A percentile compares a stretch with the other conserved stretches of the same genome.
phyloP scores from a whole-genome alignment of 2,329 filamentous ascomycete species.

The Aspergillus proliferans region DNA sequence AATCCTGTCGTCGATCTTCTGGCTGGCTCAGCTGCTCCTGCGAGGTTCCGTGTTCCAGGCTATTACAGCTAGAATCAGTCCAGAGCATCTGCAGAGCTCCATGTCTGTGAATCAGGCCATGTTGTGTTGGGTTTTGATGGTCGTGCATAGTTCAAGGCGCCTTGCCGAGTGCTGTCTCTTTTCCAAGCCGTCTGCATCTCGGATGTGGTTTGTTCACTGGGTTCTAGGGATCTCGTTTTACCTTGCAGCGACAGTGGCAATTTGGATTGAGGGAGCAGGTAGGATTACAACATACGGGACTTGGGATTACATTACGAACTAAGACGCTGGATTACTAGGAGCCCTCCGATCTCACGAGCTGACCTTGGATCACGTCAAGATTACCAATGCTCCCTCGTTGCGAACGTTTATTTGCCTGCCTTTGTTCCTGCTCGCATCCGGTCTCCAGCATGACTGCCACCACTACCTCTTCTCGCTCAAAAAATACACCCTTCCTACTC shows the following conservation, averaged over 20 bases:
- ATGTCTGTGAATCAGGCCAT: conserved; percentile 59
- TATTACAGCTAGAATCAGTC: conserved; percentile 40
- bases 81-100: conserved; percentile 30
- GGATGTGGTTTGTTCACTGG: conserved; percentile 85
- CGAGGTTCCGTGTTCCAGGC: conserved; percentile 50
- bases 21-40: conserved; percentile 59
- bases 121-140: conserved; percentile 66
- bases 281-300: conserved; percentile 21
- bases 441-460: conserved; percentile 70
- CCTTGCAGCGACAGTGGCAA: conserved; percentile 60
- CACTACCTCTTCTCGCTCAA: conserved; percentile 61
- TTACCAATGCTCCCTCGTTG: conserved; percentile 37
- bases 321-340: conserved; percentile 13
- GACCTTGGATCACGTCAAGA: conserved; percentile 29
- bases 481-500: conserved; percentile 75
- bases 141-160: conserved; percentile 67
- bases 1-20: conserved; percentile 63
- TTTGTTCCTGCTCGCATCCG: conserved; percentile 63
- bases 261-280: conserved; percentile 82
- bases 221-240: conserved; percentile 74
- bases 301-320: neutral
- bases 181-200: conserved; percentile 60
- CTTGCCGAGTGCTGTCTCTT: conserved; percentile 68
- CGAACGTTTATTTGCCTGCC: conserved; percentile 53
- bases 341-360: conserved; percentile 29